phyloP scores from a whole-genome alignment of 2,329 filamentous ascomycete genomes.

The Beauveria brongniartii region DNA sequence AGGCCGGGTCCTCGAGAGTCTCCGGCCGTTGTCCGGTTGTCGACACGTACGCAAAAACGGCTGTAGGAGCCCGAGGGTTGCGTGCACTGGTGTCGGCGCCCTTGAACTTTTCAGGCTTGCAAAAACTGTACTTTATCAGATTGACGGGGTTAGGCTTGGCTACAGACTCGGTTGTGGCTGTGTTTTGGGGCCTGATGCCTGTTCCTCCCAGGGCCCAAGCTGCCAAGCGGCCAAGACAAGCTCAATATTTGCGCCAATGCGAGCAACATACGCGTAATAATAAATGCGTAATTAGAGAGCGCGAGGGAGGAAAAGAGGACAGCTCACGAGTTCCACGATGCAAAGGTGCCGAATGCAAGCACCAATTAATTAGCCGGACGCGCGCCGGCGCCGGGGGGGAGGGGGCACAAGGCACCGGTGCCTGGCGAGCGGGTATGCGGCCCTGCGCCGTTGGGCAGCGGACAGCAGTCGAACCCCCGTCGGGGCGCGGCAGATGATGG shows the following conservation, averaged over 20 bases:
- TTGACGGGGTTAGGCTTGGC: background rate
- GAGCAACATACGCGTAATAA: too few species aligned
- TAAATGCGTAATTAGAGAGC: background rate
- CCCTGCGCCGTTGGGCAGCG: background rate
- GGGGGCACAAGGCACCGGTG: background rate
- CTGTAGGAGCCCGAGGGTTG: background rate
- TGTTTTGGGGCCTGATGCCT: background rate
- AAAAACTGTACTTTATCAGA: too few species aligned
- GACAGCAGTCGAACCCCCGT: background rate
- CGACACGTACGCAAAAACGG: background rate
- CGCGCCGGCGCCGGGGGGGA: background rate
- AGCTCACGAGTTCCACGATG: background rate
- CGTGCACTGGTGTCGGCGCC: too few species aligned
- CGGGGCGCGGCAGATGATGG: background rate
- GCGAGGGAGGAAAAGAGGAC: background rate
- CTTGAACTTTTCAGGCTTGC: too few species aligned
- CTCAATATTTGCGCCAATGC: too few species aligned
- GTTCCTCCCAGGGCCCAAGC: too few species aligned
- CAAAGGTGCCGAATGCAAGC: background rate
- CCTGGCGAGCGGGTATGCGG: background rate
- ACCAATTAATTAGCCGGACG: background rate
- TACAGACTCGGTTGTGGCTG: background rate
- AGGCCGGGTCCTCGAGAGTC: too few species aligned
- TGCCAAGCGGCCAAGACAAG: too few species aligned
- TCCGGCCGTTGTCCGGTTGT: background rate